phyloP scores from a whole-genome alignment of 2,329 filamentous ascomycete species.

The Cladosporium sp. region DNA sequence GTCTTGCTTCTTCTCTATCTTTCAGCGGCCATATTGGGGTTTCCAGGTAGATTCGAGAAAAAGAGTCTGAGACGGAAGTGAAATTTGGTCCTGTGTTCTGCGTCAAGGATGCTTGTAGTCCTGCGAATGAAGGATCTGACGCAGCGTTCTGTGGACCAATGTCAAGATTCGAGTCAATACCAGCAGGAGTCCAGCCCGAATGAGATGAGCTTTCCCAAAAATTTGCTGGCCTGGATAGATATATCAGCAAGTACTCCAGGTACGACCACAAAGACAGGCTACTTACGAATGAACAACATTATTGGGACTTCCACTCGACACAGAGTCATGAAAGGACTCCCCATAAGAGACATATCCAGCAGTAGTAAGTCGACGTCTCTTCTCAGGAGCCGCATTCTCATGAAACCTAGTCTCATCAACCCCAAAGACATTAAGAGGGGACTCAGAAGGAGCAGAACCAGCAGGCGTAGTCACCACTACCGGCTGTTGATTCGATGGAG shows the following conservation, averaged over 20 bases:
- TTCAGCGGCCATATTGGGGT: slow-evolving; percentile 27
- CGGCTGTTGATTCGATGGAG: not conserved
- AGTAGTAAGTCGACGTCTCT: slow-evolving; percentile 5
- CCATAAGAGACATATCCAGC: slow-evolving; percentile 4
- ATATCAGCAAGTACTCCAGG: not conserved
- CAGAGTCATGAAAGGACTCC: slow-evolving; percentile 6
- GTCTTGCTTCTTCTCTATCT: slow-evolving; percentile 26
- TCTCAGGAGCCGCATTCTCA: slow-evolving; percentile 6
- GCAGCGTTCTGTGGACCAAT: slow-evolving; percentile 12
- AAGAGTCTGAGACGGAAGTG: slow-evolving; percentile 16
- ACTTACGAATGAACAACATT: not conserved
- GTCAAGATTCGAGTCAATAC: slow-evolving; percentile 5
- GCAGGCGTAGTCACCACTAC: not conserved
- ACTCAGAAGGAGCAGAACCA: not conserved
- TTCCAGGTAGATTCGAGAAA: slow-evolving; percentile 27
- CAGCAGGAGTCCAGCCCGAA: slow-evolving; percentile 20
- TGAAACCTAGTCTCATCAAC: slow-evolving; percentile 5
- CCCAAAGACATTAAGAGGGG: slow-evolving; percentile 6
- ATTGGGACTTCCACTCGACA: not conserved
- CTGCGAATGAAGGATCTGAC: slow-evolving; percentile 14
- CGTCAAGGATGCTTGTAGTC: slow-evolving; percentile 20
- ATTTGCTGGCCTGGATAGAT: slow-evolving; percentile 14
- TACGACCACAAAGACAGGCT: not conserved
- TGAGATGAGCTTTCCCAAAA: slow-evolving; percentile 18
- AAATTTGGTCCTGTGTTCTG: slow-evolving; percentile 7